Percentiles rank a stretch among this genome's conserved stretches.
Evolutionary conservation across 768 basidiomycete genomes (phyloP).

Genomic region (Lepiota venenata): DNA sequence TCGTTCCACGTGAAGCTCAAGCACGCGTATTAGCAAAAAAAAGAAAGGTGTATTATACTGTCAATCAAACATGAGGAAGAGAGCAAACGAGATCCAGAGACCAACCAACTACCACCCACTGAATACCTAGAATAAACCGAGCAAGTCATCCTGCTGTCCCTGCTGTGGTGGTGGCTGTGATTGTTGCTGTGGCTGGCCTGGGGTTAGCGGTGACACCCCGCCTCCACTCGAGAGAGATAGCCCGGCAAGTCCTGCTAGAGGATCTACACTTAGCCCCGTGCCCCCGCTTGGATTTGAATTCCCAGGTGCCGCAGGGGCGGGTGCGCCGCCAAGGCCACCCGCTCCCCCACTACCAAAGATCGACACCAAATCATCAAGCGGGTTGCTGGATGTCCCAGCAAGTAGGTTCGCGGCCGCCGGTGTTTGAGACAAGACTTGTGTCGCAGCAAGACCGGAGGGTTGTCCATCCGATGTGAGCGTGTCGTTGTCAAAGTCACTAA

Average conservation of each 20-base stretch:
- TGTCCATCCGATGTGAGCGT: constrained; percentile 53
- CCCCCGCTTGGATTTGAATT: constrained; percentile 14
- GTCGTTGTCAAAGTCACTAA: constrained; percentile 73
- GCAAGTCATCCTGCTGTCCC: constrained; percentile 40
- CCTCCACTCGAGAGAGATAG: constrained; percentile 5
- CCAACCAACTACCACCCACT: not conserved
- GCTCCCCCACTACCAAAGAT: constrained; percentile 60
- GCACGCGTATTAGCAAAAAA: too few relatives aligned
- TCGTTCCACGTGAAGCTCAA: too few relatives aligned
- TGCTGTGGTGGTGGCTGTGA: constrained; percentile 22
- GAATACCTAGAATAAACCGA: constrained; percentile 45
- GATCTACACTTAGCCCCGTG: constrained; percentile 15
- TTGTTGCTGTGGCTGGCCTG: constrained; percentile 28
- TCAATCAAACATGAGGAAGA: constrained; percentile 4
- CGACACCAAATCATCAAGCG: constrained; percentile 89
- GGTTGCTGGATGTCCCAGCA: constrained; percentile 80
- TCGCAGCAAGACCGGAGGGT: constrained; percentile 76
- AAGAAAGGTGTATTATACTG: too few relatives aligned
- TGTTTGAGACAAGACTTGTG: constrained; percentile 65
- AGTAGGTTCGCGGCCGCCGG: constrained; percentile 74
- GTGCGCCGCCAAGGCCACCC: constrained; percentile 8
- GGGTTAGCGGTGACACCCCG: constrained; percentile 13
- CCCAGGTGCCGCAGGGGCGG: constrained; percentile 9
- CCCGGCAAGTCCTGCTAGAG: constrained; percentile 14
- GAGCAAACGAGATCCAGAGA: constrained; percentile 12